phyloP scores from a whole-genome alignment of 768 basidiomycete genomes.

The Sarcodon aspratus region DNA sequence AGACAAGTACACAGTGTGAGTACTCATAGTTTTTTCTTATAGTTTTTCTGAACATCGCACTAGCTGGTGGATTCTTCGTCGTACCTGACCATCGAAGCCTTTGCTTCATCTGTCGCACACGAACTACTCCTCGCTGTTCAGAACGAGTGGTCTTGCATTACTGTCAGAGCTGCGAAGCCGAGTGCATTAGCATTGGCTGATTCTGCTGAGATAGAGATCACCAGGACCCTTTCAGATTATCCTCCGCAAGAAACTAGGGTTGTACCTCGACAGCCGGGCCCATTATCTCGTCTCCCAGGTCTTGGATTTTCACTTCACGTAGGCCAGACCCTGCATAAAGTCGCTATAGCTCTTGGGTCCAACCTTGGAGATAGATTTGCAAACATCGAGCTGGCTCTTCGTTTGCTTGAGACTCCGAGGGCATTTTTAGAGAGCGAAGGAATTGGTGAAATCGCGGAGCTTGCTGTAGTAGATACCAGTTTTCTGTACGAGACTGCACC shows the following conservation, averaged over 20 bases:
- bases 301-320: neutral
- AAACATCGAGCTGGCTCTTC: constrained; percentile 72
- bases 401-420: constrained; percentile 46
- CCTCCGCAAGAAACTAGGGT: constrained; percentile 6
- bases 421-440: neutral
- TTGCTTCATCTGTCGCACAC: constrained; percentile 45
- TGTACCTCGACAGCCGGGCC: neutral
- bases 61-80: constrained; percentile 38
- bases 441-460: constrained; percentile 2
- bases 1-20: constrained; percentile 24
- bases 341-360: constrained; percentile 75
- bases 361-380: constrained; percentile 83
- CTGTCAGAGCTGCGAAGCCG: constrained; percentile 59
- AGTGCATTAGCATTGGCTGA: constrained; percentile 55
- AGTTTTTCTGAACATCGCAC: neutral
- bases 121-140: constrained; percentile 26
- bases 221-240: constrained; percentile 31
- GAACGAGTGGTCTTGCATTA: constrained; percentile 19
- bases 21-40: constrained; percentile 5
- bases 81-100: constrained; percentile 58
- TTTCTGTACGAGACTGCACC: constrained; percentile 89
- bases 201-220: constrained; percentile 54
- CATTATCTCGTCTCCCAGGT: neutral
- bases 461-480: constrained; percentile 58
- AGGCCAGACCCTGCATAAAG: constrained; percentile 19